Base-by-base conservation (phyloP, 2,329 filamentous ascomycete genomes). In the Sporothrix mexicana region DNA sequence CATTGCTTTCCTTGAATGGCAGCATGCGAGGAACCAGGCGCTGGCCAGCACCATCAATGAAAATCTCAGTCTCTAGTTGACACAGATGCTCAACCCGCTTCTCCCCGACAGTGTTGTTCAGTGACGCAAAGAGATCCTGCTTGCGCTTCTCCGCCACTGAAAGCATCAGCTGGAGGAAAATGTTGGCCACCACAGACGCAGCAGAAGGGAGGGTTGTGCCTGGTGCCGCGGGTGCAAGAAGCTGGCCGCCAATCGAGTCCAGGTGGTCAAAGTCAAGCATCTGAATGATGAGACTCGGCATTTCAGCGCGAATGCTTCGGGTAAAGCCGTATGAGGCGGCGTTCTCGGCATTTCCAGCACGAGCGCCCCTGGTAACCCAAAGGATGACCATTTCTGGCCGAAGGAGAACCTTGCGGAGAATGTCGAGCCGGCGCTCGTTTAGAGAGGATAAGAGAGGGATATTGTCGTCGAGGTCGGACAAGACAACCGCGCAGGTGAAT, bases 21-120 rank as follows among this genome's bases (percentile, higher is more conserved):
- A 84, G 20, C 2, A 85, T 76, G 0, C 84, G 81, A 0, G 83
- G 81, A 2, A 85, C 77, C 0, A 82, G 74, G 0, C 80, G 79
- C 4, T 62, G 75, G 0, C 80, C 80, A 1, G 77, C 12, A 3
- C 53, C 71, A 51, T 82, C 77, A 1, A 84, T 76, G 55, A 83
- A 79, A 2, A 85, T 77, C 77, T 84, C 83, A 0, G 77, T 78
- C 74, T 84, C 83, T 17, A 77, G 72, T 0, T 75, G 75, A 79
- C 79, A 81, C 1, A 83, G 75, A 0, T 72, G 73, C 75, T 76
- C 36, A 55, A 74, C 41, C 7, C 2, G 76, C 73, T 70, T 75
- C 62, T 30, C 47, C 2, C 17, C 25, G 17, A 3, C 12, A 15
- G 20, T 8, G 4, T 17, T 20, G 12, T 45, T 47, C 0, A 10